phyloP scores from a whole-genome alignment of 805 yeast genomes.

The Brettanomyces anomalus region DNA sequence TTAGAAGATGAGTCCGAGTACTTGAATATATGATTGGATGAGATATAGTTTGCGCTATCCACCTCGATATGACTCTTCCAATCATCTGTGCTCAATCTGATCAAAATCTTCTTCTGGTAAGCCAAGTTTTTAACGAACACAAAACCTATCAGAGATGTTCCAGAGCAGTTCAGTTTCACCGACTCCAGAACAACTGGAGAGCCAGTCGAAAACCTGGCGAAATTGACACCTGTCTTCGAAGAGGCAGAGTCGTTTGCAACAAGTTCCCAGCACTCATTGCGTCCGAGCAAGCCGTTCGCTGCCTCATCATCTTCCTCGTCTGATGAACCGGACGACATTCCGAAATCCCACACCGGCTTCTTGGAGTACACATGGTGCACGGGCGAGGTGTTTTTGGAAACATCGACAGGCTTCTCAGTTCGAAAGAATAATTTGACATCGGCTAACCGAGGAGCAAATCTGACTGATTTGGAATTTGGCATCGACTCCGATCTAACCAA shows the following conservation, averaged over 20 bases:
- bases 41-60: slow-evolving; percentile 26
- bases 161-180: slow-evolving; percentile 29
- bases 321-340: slow-evolving; percentile 1
- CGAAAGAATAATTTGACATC: slow-evolving; percentile 59
- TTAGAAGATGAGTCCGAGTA: slow-evolving; percentile 22
- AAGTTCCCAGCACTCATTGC: slow-evolving; percentile 21
- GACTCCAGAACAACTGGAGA: slow-evolving; percentile 27
- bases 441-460: slow-evolving; percentile 54
- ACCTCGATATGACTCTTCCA: slow-evolving; percentile 31
- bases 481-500: slow-evolving; percentile 35
- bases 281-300: slow-evolving; percentile 10
- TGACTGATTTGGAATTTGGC: slow-evolving; percentile 47
- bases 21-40: slow-evolving; percentile 32
- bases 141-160: slow-evolving; percentile 34
- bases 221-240: slow-evolving; percentile 19
- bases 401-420: slow-evolving; percentile 50
- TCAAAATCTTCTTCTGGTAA: slow-evolving; percentile 30
- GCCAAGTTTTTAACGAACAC: slow-evolving; percentile 30
- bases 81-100: slow-evolving; percentile 41
- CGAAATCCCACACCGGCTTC: slow-evolving; percentile 20
- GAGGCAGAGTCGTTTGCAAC: slow-evolving; percentile 24
- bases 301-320: slow-evolving; percentile 6
- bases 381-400: slow-evolving; percentile 51
- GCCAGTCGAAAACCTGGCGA: slow-evolving; percentile 23
- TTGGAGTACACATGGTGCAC: slow-evolving; percentile 16